Conservation (phyloP, 768 basidiomycete species). For the Sarcomyxa edulis region DNA sequence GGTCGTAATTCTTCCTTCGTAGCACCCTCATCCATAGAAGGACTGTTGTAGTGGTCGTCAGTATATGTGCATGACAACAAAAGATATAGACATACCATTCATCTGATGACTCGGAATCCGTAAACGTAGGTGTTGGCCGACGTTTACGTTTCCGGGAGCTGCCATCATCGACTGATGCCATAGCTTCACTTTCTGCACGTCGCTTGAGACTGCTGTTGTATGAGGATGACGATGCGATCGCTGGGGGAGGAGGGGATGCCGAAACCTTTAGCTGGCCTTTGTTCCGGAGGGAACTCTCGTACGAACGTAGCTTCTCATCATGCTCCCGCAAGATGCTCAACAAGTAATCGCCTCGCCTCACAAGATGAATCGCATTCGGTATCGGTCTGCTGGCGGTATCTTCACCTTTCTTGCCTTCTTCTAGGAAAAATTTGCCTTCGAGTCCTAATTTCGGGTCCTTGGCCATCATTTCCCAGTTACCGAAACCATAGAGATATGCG, state of each 20-base stretch:
- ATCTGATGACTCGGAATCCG: constrained; percentile 89
- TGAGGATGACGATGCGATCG: constrained; percentile 60
- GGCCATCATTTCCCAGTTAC: constrained; percentile 93
- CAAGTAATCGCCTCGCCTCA: constrained; percentile 94
- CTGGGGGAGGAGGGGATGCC: constrained; percentile 69
- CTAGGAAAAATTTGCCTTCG: constrained; percentile 94
- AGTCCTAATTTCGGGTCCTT: constrained; percentile 83
- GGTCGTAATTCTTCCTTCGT: constrained; percentile 96
- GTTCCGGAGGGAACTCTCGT: constrained; percentile 72
- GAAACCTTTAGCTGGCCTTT: constrained; percentile 69
- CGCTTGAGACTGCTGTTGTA: constrained; percentile 60
- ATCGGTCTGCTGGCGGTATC: constrained; percentile 82
- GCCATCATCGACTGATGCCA: constrained; percentile 72
- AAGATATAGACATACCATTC: constrained; percentile 61
- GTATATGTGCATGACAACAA: constrained; percentile 7
- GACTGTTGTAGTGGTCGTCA: constrained; percentile 38
- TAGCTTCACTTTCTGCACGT: constrained; percentile 81
- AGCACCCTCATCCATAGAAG: constrained; percentile 90
- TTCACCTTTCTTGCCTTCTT: constrained; percentile 94
- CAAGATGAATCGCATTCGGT: constrained; percentile 97
- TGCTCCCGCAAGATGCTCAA: constrained; percentile 79
- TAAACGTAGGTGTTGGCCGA: constrained; percentile 94
- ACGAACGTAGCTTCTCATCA: constrained; percentile 86
- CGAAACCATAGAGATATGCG: constrained; percentile 90
- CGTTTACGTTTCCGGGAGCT: constrained; percentile 77